Evolutionary conservation across 768 basidiomycete species (phyloP).

Genomic region (Mycena maculata): DNA sequence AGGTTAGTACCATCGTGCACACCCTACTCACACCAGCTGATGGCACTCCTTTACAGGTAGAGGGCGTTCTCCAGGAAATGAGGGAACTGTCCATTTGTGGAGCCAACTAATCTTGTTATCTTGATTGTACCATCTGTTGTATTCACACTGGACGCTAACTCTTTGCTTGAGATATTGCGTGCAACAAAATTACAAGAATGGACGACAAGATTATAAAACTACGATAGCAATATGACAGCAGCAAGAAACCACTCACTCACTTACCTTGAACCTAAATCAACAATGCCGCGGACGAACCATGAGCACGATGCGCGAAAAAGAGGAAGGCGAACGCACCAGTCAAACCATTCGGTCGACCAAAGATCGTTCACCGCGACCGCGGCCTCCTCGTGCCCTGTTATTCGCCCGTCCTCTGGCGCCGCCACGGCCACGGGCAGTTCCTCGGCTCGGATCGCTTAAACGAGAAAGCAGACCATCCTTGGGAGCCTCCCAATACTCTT

Average conservation of each 20-base stretch:
- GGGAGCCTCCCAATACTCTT: not conserved
- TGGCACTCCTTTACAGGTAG: slow-evolving; percentile 68
- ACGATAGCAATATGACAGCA: slow-evolving; percentile 19
- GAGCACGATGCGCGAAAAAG: not conserved
- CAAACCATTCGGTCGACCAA: slow-evolving; percentile 26
- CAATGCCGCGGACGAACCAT: not conserved
- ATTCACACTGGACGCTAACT: slow-evolving; percentile 15
- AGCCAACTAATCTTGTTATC: slow-evolving; percentile 50
- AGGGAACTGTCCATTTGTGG: slow-evolving; percentile 95
- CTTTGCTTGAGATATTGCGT: not conserved
- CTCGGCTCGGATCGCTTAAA: slow-evolving; percentile 26
- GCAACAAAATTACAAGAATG: slow-evolving; percentile 1
- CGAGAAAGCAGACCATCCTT: slow-evolving; percentile 25
- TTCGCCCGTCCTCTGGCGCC: slow-evolving; percentile 33
- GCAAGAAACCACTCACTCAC: slow-evolving; percentile 21
- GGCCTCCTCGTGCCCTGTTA: slow-evolving; percentile 24
- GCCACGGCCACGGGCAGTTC: slow-evolving; percentile 25
- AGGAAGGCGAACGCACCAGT: slow-evolving; percentile 11
- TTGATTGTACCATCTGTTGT: slow-evolving; percentile 12
- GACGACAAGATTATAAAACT: not conserved
- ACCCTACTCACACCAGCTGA: not conserved
- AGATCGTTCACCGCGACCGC: slow-evolving; percentile 32
- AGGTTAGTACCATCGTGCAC: slow-evolving; percentile 63
- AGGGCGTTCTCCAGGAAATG: slow-evolving; percentile 97
- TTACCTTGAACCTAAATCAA: slow-evolving; percentile 21